These are phyloP conservation scores for Pichia sporocuriosa DNA, from an alignment of 805 yeast species.

Conservation along the genomic window DNA sequence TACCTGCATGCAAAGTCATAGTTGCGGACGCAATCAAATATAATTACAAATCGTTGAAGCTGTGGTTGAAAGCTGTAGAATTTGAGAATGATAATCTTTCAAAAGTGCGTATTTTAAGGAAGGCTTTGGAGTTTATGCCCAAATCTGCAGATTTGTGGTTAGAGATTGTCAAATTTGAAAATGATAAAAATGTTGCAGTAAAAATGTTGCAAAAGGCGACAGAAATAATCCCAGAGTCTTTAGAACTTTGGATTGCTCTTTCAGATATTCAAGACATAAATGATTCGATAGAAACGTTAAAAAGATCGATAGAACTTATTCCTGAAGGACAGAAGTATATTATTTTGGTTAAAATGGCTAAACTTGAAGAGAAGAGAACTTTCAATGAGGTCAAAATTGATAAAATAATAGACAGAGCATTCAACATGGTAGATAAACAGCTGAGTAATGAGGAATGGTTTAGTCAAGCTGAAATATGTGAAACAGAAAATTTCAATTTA, in stretches of 20 bases:
- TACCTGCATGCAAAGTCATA: conserved; percentile 44
- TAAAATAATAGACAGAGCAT: conserved; percentile 44
- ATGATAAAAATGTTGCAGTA: conserved; percentile 38
- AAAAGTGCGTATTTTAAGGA: conserved; percentile 54
- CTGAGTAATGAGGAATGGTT: conserved; percentile 45
- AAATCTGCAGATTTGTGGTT: conserved; percentile 60
- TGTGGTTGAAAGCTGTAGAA: conserved; percentile 71
- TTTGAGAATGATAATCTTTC: conserved; percentile 53
- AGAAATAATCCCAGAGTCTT: conserved; percentile 57
- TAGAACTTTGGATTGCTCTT: conserved; percentile 59
- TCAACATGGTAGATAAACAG: conserved; percentile 25
- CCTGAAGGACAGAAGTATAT: conserved; percentile 33
- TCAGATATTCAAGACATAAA: conserved; percentile 38
- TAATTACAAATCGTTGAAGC: conserved; percentile 46
- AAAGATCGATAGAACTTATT: conserved; percentile 51
- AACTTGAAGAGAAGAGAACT: conserved; percentile 52
- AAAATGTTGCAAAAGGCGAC: conserved; percentile 59
- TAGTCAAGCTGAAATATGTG: conserved; percentile 47
- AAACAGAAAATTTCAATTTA: conserved; percentile 35
- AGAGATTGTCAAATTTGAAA: conserved; percentile 53
- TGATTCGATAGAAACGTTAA: conserved; percentile 49
- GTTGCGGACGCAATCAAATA: conserved; percentile 59
- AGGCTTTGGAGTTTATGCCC: conserved; percentile 65
- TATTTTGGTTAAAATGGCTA: conserved; percentile 66
- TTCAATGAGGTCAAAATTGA: conserved; percentile 39